Percentiles rank a stretch among this genome's conserved stretches.
These are phyloP conservation scores for Schizosaccharomyces lindneri DNA, from an alignment of 805 yeast genomes.

Conservation along the genomic window DNA sequence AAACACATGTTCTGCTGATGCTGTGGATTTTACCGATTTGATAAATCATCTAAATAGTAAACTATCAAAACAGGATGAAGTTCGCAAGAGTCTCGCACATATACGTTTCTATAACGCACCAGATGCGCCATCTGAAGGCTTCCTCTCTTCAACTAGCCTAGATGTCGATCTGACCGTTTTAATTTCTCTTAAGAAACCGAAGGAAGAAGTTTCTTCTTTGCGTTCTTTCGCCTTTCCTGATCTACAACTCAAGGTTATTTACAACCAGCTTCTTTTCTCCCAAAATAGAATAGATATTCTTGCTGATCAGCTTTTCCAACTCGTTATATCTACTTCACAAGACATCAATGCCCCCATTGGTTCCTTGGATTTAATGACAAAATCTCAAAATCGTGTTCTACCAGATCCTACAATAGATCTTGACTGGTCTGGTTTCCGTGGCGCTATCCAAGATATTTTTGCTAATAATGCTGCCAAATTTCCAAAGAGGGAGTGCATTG, in stretches of 20 bases:
- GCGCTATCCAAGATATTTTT: conserved; percentile 92
- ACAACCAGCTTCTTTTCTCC: conserved; percentile 54
- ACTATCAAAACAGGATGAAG: neutral
- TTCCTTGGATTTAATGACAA: conserved; percentile 45
- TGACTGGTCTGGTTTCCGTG: conserved; percentile 78
- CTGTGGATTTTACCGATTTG: conserved; percentile 5
- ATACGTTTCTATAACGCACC: conserved; percentile 1
- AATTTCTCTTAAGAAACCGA: conserved; percentile 11
- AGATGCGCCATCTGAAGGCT: conserved; percentile 1
- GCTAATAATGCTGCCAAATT: conserved; percentile 57
- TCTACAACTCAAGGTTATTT: conserved; percentile 23
- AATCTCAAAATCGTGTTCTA: conserved; percentile 30
- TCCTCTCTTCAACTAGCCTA: conserved; percentile 20
- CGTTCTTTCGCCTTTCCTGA: conserved; percentile 4
- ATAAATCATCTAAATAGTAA: neutral
- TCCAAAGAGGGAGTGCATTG: conserved; percentile 77
- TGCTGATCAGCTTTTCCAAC: conserved; percentile 46
- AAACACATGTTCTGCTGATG: neutral
- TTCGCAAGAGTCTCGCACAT: neutral
- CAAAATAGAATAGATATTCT: conserved; percentile 41
- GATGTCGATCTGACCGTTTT: conserved; percentile 42
- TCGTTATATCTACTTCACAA: conserved; percentile 13
- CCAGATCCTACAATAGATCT: conserved; percentile 76
- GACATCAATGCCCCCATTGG: conserved; percentile 18
- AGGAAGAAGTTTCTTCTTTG: conserved; percentile 8